Conservation (phyloP, 805 yeast genomes). For the Wickerhamiella alocasiicola region DNA sequence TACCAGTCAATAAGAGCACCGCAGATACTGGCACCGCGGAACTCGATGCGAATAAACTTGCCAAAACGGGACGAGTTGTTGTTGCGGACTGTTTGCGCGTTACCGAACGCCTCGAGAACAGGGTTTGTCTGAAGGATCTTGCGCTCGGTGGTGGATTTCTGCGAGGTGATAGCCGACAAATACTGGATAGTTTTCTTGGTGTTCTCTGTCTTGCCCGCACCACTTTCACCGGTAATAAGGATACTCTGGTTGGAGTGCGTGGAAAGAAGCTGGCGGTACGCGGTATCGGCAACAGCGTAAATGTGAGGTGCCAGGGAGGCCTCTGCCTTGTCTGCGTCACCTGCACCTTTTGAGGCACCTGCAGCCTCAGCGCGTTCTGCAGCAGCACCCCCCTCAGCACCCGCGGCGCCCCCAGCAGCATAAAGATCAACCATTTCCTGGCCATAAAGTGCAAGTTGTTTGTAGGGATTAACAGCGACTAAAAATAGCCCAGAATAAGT, state of each 20-base stretch:
- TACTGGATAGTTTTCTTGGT: conserved; percentile 92
- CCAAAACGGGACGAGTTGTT: conserved; percentile 95
- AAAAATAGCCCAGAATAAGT: conserved; percentile 91
- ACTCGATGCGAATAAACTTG: conserved; percentile 80
- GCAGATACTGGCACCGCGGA: conserved; percentile 46
- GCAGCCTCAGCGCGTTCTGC: too few relatives aligned
- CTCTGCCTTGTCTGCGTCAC: conserved; percentile 27
- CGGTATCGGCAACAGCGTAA: conserved; percentile 77
- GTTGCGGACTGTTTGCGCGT: conserved; percentile 88
- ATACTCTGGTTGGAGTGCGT: conserved; percentile 74
- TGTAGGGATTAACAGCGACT: conserved; percentile 92
- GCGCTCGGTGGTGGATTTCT: conserved; percentile 42
- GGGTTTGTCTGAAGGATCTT: conserved; percentile 92
- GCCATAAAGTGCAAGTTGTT: conserved; percentile 57
- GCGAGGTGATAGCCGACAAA: conserved; percentile 57
- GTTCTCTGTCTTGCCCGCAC: conserved; percentile 98
- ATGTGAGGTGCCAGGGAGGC: conserved; percentile 68
- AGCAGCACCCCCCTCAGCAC: too few relatives aligned
- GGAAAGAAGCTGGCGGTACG: conserved; percentile 60
- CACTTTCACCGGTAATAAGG: conserved; percentile 96
- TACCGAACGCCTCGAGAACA: conserved; percentile 89
- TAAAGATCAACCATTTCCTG: conserved; percentile 44
- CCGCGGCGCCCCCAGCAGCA: too few relatives aligned
- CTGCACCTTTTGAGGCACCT: too few relatives aligned
- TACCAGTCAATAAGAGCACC: conserved; percentile 96